Conservation (phyloP, 192 early-diverging fungal species). For the Coemansia sp. region DNA sequence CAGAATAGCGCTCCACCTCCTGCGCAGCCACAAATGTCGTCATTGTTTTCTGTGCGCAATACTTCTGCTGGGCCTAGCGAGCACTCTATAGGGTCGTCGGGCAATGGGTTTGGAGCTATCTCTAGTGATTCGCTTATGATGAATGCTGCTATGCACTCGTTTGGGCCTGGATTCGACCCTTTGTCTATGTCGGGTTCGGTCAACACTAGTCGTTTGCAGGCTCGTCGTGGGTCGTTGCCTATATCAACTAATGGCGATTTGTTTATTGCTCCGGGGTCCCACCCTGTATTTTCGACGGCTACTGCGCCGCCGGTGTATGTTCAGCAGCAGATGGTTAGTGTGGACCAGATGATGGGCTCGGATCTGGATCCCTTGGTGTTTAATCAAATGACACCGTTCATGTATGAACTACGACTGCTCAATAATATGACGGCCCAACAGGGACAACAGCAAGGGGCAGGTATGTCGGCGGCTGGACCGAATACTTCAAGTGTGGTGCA, state of each 20-base stretch:
- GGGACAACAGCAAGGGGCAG: not conserved
- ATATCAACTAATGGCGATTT: constrained; percentile 49
- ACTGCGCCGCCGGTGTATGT: constrained; percentile 4
- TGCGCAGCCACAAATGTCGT: not conserved
- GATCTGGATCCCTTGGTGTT: constrained; percentile 56
- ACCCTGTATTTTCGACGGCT: constrained; percentile 20
- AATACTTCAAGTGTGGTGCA: constrained; percentile 1
- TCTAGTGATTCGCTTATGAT: constrained; percentile 14
- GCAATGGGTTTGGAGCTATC: not conserved
- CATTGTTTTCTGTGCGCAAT: not conserved
- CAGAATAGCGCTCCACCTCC: constrained; percentile 14
- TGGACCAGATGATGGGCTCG: constrained; percentile 16
- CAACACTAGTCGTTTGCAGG: constrained; percentile 19
- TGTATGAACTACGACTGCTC: constrained; percentile 52
- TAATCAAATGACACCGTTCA: constrained; percentile 54
- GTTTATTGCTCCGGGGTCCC: constrained; percentile 38
- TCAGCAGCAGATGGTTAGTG: constrained; percentile 3
- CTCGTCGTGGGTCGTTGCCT: constrained; percentile 40
- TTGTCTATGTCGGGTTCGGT: constrained; percentile 5
- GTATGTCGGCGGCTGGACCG: constrained; percentile 6
- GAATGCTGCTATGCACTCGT: constrained; percentile 32
- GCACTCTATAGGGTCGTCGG: constrained; percentile 1
- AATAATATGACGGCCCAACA: constrained; percentile 13
- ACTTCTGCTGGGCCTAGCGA: not conserved
- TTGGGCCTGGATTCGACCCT: constrained; percentile 17